Conservation (phyloP, 306 rosid genomes). For the Glycine latifolia region DNA sequence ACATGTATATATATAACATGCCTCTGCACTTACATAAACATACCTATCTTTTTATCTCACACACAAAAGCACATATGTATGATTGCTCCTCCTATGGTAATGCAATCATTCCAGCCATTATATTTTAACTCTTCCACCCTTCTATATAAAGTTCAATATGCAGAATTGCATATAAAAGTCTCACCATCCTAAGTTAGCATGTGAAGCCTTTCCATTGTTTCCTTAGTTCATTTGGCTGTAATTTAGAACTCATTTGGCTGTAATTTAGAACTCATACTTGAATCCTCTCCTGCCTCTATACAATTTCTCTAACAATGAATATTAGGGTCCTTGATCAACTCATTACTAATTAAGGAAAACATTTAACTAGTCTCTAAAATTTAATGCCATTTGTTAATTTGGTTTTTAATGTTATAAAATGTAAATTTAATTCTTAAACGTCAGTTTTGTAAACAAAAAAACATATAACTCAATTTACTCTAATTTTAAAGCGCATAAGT, state of each 20-base stretch:
- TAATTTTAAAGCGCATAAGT: neutral
- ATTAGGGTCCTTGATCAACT: neutral
- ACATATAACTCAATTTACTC: neutral
- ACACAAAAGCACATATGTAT: neutral
- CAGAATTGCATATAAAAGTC: neutral
- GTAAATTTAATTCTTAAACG: neutral
- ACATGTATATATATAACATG: no score
- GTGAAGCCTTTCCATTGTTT: neutral
- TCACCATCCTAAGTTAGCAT: neutral
- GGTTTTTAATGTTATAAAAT: neutral
- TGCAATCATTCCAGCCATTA: slow-evolving; percentile 47
- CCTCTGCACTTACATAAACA: neutral
- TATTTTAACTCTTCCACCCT: slow-evolving; percentile 5
- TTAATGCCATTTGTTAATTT: neutral
- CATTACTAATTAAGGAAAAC: no score
- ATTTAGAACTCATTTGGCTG: neutral
- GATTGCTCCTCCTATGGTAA: neutral
- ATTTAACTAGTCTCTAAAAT: no score
- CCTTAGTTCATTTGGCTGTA: slow-evolving; percentile 3
- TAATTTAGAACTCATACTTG: neutral
- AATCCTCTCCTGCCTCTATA: neutral
- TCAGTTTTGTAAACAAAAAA: no score
- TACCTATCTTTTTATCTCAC: neutral
- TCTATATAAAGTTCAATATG: neutral
- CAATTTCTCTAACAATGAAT: neutral